Base-by-base conservation (phyloP, 129 eudicot genomes). In the Arctium minus region DNA sequence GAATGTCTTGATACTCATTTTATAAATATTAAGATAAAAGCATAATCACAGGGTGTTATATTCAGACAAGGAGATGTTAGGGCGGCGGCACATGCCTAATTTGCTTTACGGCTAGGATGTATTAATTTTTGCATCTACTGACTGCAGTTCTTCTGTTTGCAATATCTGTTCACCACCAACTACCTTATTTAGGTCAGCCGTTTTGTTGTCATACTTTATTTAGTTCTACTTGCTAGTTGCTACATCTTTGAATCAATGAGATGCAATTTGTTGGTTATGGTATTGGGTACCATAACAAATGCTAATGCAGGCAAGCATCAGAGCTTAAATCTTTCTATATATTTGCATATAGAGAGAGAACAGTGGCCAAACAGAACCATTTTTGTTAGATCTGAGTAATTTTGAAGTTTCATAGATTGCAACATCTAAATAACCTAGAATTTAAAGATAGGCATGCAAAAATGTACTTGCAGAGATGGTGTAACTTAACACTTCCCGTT, bases 391-490 rank as follows among this genome's bases (percentile, higher is more conserved):
- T 50, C 62, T 0, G 62, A 50, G 62, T 50, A 50, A 50, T 50
- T 50, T 50, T 50, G 4, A 50, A 13, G 18, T 50, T 50, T 44
- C 75, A n/a, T n/a, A 29, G 39, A 76, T 56, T 50, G 10, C 12
- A n/a, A 12, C 80, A 15, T 1, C 5, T 46, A 11, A 12, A 64
- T 77, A 60, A 60, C 36, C 2, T 60, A 35, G 81, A 48, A 60
- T 77, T 38, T 32, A 37, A 2, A 78, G 81, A 35, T 62, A 64
- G 38, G 38, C 50, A n/a, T 77, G 35, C 72, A 77, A 35, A 77
- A 56, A 38, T 22, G 40, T 75, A 48, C 29, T 11, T 18, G 13
- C 53, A 62, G 65, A 53, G 65, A 53, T 53, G 4, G 65, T 3
- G 65, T 53, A 53, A 27, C 8, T 53, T 53, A 15, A 53, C 65